Evolutionary conservation across 768 basidiomycete genomes (phyloP), one percentile per base, ranked within the genome.

Genomic region (Kwoniella pini): DNA sequence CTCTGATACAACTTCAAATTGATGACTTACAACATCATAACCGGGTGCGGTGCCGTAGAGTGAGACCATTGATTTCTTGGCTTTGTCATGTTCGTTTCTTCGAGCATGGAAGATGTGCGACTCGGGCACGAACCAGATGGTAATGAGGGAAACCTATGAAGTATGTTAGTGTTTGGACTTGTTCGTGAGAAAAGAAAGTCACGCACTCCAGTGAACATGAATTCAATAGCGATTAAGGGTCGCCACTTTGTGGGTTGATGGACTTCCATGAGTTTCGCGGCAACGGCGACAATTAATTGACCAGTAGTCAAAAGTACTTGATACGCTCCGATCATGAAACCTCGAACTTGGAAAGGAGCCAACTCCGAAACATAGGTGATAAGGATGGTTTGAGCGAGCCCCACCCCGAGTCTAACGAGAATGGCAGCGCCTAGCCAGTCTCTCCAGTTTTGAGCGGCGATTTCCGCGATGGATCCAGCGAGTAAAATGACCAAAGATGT

Each of bases 131-230:
- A 54, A 53, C 48, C 52, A 48, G 38, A 66, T 40, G 26, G 60
- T 19, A 44, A 51, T 11, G 62, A 59, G 28, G 39, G 54, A 30
- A 51, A 68, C 42, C 54, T 55, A 22, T 30, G 44, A 44, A 58
- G 27, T 39, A 45, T 30, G 49, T 67, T 12, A 55, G 53, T 26
- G 26, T 12, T 12, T 52, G 7, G 28, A 22, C 21, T n/a, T 33
- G n/a, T 43, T 39, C 31, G 28, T 21, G 24, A 27, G n/a, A 28
- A 4, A 10, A 15, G 17, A 15, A 11, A 15, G 26, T 15, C 9
- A 57, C 63, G 54, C 36, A 66, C 61, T 19, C 67, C 67, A 59
- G 59, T 65, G 55, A 68, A 61, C n/a, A 65, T 27, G 51, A 64
- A 68, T 44, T 68, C 63, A 24, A 56, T 46, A 22, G n/a, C 63